Conservation (phyloP, 2,329 filamentous ascomycete genomes). For the Curvularia sp. region DNA sequence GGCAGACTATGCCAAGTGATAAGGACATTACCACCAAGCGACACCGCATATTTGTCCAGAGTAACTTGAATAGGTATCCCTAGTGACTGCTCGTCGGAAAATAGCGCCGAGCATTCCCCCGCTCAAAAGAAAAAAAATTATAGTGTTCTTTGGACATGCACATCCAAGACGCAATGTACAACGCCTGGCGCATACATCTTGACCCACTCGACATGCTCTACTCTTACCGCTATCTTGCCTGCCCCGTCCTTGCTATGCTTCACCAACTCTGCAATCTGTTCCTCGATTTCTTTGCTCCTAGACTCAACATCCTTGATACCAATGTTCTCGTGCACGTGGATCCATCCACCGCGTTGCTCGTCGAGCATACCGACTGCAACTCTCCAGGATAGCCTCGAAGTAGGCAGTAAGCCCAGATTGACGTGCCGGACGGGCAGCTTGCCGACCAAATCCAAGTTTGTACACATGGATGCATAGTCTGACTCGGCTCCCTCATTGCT, state of each 20-base stretch:
- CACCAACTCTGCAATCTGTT: slow-evolving; percentile 52
- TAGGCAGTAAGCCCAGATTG: slow-evolving; percentile 65
- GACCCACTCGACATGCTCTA: slow-evolving; percentile 60
- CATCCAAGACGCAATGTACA: slow-evolving; percentile 68
- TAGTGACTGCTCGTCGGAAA: not conserved
- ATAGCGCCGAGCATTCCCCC: not conserved
- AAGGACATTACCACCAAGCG: not conserved
- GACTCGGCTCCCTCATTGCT: slow-evolving; percentile 48
- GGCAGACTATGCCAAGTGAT: slow-evolving; percentile 3
- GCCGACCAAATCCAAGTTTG: not conserved
- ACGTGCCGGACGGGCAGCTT: slow-evolving; percentile 61
- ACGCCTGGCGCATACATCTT: slow-evolving; percentile 69
- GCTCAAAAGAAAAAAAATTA: not conserved
- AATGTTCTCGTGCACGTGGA: slow-evolving; percentile 69
- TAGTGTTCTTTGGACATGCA: slow-evolving; percentile 35
- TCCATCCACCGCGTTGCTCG: slow-evolving; percentile 58
- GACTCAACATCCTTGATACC: slow-evolving; percentile 43
- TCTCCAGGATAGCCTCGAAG: slow-evolving; percentile 59
- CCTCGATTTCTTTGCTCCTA: slow-evolving; percentile 48
- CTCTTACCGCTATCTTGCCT: slow-evolving; percentile 27
- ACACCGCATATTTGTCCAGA: not conserved
- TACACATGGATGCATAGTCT: not conserved
- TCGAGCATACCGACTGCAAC: slow-evolving; percentile 60
- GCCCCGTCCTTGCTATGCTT: slow-evolving; percentile 41
- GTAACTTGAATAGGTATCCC: not conserved